Conservation (phyloP, 345 rosid genomes). For the Moricandia arvensis region DNA sequence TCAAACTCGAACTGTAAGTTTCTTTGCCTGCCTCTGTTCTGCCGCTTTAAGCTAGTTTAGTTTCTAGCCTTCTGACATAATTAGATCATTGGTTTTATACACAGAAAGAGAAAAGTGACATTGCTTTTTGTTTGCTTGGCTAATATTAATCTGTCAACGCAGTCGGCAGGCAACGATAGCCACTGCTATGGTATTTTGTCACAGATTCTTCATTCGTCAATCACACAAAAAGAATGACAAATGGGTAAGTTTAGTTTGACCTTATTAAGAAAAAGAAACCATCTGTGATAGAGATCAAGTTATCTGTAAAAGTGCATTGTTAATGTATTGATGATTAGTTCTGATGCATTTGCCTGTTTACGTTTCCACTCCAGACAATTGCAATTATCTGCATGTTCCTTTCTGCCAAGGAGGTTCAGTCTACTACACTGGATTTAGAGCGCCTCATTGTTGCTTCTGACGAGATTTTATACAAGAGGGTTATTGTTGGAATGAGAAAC, state of each 20-base stretch:
- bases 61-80: neutral
- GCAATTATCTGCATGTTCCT: neutral
- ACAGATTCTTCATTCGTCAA: neutral
- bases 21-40: neutral
- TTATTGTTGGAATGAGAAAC: too few relatives aligned
- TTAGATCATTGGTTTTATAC: neutral
- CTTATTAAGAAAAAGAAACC: too few relatives aligned
- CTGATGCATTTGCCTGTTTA: neutral
- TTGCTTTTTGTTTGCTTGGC: neutral
- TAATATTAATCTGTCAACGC: neutral
- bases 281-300: neutral
- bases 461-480: neutral
- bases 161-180: neutral
- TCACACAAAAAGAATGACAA: constrained; percentile 86
- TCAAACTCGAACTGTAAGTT: constrained; percentile 67
- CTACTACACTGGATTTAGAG: neutral
- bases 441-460: neutral
- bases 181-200: neutral
- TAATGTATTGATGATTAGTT: neutral
- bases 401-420: neutral
- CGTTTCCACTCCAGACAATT: neutral
- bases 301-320: neutral
- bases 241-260: constrained; percentile 53
- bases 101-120: too few relatives aligned
- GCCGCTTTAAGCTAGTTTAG: neutral